Base-by-base conservation (phyloP, 805 yeast species). In the Pichia insulana region DNA sequence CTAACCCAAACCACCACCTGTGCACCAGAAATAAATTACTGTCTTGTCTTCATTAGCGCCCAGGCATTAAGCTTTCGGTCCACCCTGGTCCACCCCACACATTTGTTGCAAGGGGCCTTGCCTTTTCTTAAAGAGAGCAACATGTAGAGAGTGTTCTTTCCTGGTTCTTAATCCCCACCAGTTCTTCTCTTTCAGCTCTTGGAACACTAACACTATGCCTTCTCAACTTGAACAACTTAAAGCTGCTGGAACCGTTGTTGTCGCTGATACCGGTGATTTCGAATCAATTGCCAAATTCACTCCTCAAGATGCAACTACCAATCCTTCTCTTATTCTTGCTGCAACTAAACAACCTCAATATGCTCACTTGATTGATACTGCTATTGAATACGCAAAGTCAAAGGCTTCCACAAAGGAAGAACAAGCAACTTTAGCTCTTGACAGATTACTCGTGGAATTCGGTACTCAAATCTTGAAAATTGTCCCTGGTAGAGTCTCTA, bases 221-320 rank as follows among this genome's bases (percentile, higher is more conserved):
- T 83, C 97, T 42, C 83, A 97, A 43, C 74, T 92, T 62, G 97
- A 83, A 65, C 89, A 83, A 70, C 80, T 92, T 63, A 92, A 90
- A 68, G 88, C 94, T 51, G 65, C 96, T 45, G 97, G 97, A 57
- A 92, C 98, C 55, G 83, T 77, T 54, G 96, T 92, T 61, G 98
- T 92, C 62, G 86, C 98, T 53, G 98, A 92, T 74, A 88, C 97
- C 49, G 98, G 98, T 72, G 98, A 92, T 68, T 92, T 92, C 65
- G 97, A 87, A 68, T 82, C 92, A 51, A 92, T 92, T 64, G 96
- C 96, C 63, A 87, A 89, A 70, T 92, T 83, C 74, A 86, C 92
- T 57, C 98, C 98, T 54, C 97, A 92, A 74, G 98, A 92, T 69
- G 96, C 98, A 54, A 92, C 98, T 57, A 92, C 98, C 64, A 92